Base-by-base conservation (phyloP, 2,329 filamentous ascomycete species). In the Penicillium psychrosexuale region DNA sequence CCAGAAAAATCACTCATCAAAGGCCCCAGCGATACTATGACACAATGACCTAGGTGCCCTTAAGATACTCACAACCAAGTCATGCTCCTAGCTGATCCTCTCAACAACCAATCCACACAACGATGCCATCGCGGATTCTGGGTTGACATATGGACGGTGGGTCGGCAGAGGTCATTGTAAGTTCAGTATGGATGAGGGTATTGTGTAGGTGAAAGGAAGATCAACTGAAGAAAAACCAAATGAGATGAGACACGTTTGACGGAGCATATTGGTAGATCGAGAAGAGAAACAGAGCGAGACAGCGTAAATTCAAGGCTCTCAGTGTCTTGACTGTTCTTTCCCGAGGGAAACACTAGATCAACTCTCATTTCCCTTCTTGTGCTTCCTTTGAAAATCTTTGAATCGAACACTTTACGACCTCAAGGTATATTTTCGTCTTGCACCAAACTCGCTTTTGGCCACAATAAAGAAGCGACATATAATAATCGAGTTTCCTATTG, bases 31-130 rank as follows among this genome's bases (percentile, higher is more conserved):
- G 62, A 93, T 87, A 69, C 90, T 93, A 74, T 83, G 62, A 93
- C 87, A 69, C 90, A 94, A 74, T 94, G 90, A 64, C 93, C 93
- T 0, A 89, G 89, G 84, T 87, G 92, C 8, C 93, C 75, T 54
- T 84, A 78, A 27, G 92, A 72, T 65, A 28, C 27, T 77, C 73
- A 12, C 67, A 73, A 73, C 83, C 87, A 91, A 1, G 75, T 78
- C 63, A 72, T 93, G 90, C 73, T 94, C 90, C 74, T 93, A 90
- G 60, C 85, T 87, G 55, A 93, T 82, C 27, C 84, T 80, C 13
- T 82, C 84, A 1, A 93, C 84, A 60, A 89, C 81, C 86, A 89
- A 89, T 1, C 80, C 31, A 31, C 19, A 47, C 44, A 8, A 47
- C 19, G 15, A 47, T 34, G 19, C 44, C 44, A 5, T 47, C 31